Percentiles rank a stretch among this genome's conserved stretches.
Conservation (phyloP, 495 filamentous ascomycete species). For the Penicillium coprophilum region DNA sequence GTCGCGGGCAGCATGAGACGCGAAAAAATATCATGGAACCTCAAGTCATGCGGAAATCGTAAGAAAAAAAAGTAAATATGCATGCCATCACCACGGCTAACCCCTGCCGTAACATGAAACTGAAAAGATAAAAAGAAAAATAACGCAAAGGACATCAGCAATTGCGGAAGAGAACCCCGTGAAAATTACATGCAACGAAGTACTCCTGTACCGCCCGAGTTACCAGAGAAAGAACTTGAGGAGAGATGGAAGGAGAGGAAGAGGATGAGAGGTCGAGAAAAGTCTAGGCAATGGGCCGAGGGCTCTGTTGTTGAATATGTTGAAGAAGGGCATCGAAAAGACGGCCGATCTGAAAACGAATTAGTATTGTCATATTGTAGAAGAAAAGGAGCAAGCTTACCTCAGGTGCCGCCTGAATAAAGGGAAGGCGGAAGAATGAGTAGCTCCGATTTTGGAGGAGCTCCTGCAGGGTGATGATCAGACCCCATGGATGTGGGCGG, state of each 20-base stretch:
- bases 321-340: constrained; percentile 52
- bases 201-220: constrained; percentile 14
- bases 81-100: constrained; percentile 32
- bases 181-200: constrained; percentile 30
- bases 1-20: constrained; percentile 25
- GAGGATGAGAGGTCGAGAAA: constrained; percentile 11
- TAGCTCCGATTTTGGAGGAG: constrained; percentile 86
- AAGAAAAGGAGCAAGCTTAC: constrained; percentile 45
- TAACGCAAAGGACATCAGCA: constrained; percentile 13
- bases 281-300: constrained; percentile 40
- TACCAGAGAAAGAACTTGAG: constrained; percentile 21
- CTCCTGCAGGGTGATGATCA: constrained; percentile 88
- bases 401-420: constrained; percentile 84
- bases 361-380: constrained; percentile 11
- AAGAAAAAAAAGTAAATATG: constrained; percentile 27
- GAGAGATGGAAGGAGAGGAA: constrained; percentile 13
- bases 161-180: constrained; percentile 25
- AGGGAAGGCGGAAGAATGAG: constrained; percentile 87
- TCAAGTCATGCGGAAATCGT: constrained; percentile 37
- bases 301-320: constrained; percentile 53
- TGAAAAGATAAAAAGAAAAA: constrained; percentile 19
- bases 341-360: constrained; percentile 42
- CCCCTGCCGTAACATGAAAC: constrained; percentile 31
- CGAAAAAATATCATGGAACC: constrained; percentile 35
- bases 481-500: constrained; percentile 94